Base-by-base conservation (phyloP, 2,329 filamentous ascomycete genomes). In the Hymenoscyphus scutula region DNA sequence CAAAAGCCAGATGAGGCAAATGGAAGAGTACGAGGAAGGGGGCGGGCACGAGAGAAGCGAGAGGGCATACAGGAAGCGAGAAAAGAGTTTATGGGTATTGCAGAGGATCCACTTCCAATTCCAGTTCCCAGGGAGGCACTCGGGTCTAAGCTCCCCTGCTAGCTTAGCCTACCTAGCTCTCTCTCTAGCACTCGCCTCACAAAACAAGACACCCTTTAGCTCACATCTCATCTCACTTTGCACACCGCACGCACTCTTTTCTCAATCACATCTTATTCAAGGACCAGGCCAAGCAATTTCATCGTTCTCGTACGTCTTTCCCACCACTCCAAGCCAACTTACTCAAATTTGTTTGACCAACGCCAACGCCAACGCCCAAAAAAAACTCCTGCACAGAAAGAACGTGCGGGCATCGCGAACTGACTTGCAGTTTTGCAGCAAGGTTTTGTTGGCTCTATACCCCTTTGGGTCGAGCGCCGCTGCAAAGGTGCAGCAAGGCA, bases 1-100 rank as follows among this genome's bases (percentile, higher is more conserved):
- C 41, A 48, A 48, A 34, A 48, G 41, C 41, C 41, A 48, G 41
- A 48, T 48, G 41, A 48, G 41, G 41, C 41, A 48, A 48, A 48
- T 48, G 10, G n/a, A 25, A 45, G 11, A 23, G n/a, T 48, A 48
- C 41, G 41, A 48, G 19, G 7, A 48, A 48, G 41, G 19, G 41
- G 19, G 41, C 41, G 19, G 41, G n/a, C 41, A 48, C n/a, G 41
- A 48, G 19, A 23, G 41, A 48, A 48, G 41, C 41, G 19, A 48
- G 19, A 48, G 41, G 41, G 41, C 41, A 48, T 48, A 48, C n/a
- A 48, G n/a, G 41, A 48, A 48, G 41, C 41, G 19, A 48, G 41
- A 25, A 11, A 48, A 34, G 10, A 13, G 7, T 13, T 13, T 34
- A 34, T 8, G 41, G 41, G 41, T 23, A 25, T 23, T 13, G 10